Evolutionary conservation across 2,329 filamentous ascomycete genomes (phyloP).

Genomic region (Diaporthe citrichinensis): DNA sequence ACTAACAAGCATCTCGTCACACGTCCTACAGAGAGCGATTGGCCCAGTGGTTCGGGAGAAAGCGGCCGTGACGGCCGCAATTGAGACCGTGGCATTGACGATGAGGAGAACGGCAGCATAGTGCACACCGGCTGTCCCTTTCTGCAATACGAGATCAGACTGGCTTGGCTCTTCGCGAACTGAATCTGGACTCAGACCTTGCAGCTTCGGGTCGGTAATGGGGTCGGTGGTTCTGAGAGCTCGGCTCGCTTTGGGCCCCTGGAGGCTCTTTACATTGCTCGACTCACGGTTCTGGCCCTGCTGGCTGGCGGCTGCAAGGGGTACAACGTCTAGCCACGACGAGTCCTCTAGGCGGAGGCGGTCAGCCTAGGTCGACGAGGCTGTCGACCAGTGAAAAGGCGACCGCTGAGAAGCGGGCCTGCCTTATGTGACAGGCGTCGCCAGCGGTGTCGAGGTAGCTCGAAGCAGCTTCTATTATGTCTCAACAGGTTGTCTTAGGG

Average conservation of each 20-base stretch:
- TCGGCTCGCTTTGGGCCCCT: slow-evolving; percentile 4
- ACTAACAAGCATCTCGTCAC: slow-evolving; percentile 8
- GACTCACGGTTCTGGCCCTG: neutral
- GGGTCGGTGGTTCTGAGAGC: neutral
- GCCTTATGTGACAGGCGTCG: neutral
- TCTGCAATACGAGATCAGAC: neutral
- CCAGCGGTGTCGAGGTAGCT: slow-evolving; percentile 4
- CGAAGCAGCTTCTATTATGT: slow-evolving; percentile 7
- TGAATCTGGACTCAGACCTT: neutral
- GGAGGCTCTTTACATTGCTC: neutral
- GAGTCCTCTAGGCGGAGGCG: neutral
- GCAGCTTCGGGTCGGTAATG: neutral
- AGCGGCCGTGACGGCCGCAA: neutral
- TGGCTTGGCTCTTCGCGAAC: neutral
- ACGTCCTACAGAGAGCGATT: neutral
- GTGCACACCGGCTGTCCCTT: neutral
- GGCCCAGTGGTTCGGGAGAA: neutral
- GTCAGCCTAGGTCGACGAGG: neutral
- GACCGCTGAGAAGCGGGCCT: neutral
- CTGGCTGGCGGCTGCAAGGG: neutral
- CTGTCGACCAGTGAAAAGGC: neutral
- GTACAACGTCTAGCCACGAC: neutral
- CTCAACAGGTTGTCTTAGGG: slow-evolving; percentile 9
- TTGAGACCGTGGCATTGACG: neutral
- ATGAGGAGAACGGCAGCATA: neutral